Percentiles rank a stretch among this genome's conserved stretches.
phyloP scores from a whole-genome alignment of 192 early-diverging fungal species.

The Powellomyces hirtus region DNA sequence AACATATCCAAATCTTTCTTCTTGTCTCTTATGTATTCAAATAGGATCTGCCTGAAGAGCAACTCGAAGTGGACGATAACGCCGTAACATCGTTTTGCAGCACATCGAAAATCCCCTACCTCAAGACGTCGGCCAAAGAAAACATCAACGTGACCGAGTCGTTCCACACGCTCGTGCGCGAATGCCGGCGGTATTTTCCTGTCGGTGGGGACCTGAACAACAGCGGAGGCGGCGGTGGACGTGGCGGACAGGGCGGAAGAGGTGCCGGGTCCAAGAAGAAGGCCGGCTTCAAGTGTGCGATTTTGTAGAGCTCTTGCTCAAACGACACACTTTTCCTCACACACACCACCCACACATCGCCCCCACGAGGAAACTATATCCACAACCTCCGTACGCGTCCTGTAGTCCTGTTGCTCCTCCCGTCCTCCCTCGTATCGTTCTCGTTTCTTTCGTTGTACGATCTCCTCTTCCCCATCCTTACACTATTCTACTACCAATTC shows the following conservation, averaged over 20 bases:
- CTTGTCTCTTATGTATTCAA: not conserved
- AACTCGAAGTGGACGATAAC: slow-evolving; percentile 43
- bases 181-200: slow-evolving; percentile 42
- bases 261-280: slow-evolving; percentile 1
- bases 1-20: not conserved
- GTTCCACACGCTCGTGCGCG: slow-evolving; percentile 54
- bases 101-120: slow-evolving; percentile 48
- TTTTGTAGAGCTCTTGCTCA: slow-evolving; percentile 14
- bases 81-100: slow-evolving; percentile 34
- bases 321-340: no score
- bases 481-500: no score
- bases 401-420: no score
- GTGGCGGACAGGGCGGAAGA: not conserved
- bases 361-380: no score
- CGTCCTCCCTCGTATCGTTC: no score
- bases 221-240: not conserved
- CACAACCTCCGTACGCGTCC: no score
- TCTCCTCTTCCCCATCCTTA: no score
- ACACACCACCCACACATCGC: no score
- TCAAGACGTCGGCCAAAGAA: slow-evolving; percentile 59
- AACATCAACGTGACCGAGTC: slow-evolving; percentile 56
- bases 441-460: no score
- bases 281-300: not conserved
- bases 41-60: slow-evolving; percentile 52
- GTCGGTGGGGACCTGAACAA: not conserved